Evolutionary conservation across 495 filamentous ascomycete genomes (phyloP), one percentile per base, ranked within the genome.

Genomic region (Tricharina praecox): DNA sequence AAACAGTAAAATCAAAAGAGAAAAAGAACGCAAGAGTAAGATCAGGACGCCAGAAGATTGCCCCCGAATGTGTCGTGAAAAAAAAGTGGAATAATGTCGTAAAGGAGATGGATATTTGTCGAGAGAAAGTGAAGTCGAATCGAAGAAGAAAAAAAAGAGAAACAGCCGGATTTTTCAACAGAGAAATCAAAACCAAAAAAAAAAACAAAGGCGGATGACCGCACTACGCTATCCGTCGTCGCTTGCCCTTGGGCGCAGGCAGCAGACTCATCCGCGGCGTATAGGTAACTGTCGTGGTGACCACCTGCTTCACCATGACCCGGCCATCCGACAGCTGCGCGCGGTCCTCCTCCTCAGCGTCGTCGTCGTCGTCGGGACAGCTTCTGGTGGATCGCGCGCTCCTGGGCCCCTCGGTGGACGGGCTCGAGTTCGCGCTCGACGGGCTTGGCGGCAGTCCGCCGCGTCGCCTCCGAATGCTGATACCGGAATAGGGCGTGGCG

Each of bases 241-340:
- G 66, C 70, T 83, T 84, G 48, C 80, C 80, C 56, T 82, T 81
- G 30, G 80, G 80, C 42, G 80, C 78, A 13, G 78, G 77, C 55
- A 65, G 61, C 20, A 65, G 58, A 10, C 66, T 71, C 75, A 80
- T 78, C 47, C 68, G 55, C 39, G 77, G 77, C 21, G 75, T 79
- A 20, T 82, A 82, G 4, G 80, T 85, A 40, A 85, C 79, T 13
- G 80, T 84, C 45, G 81, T 69, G 25, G 79, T 85, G 34, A 85
- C 77, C 3, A 82, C 77, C 59, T 85, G 57, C 47, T 60, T 60
- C 23, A 60, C 52, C 16, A 56, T 60, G 15, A 60, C 56, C 24
- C 46, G 10, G n/a, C 20, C 41, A 44, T 51, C 56, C 50, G 34
- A 50, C 40, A 26, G 28, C 43, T 50, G 47, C 50, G 37, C 55